These are phyloP conservation scores for Chalciporus sphaerocephalus DNA, from an alignment of 768 basidiomycete genomes.

Conservation along the genomic window DNA sequence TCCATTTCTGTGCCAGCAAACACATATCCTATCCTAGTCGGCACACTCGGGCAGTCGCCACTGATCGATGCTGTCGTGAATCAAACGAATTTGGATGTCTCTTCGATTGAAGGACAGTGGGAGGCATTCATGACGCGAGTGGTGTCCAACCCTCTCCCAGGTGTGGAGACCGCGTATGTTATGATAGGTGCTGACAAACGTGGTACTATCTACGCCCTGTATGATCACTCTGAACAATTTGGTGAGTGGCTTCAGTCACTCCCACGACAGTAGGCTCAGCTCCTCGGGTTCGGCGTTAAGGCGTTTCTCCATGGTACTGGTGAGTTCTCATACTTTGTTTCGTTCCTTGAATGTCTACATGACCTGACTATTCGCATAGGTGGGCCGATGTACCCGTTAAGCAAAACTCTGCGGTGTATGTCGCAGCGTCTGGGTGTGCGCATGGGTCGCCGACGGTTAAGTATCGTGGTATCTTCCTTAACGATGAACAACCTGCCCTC, in stretches of 20 bases:
- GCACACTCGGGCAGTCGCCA: slow-evolving; percentile 1
- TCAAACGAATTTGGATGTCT: background rate
- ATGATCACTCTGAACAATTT: slow-evolving; percentile 7
- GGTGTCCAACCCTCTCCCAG: slow-evolving; percentile 1
- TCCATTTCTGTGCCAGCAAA: background rate
- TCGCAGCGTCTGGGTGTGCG: background rate
- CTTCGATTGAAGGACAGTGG: background rate
- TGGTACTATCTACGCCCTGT: background rate
- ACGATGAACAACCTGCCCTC: slow-evolving; percentile 71
- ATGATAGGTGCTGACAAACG: slow-evolving; percentile 2
- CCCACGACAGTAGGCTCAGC: background rate
- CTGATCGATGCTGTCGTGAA: slow-evolving; percentile 4
- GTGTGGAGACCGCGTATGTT: background rate
- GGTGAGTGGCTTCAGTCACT: background rate
- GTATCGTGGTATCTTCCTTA: slow-evolving; percentile 69
- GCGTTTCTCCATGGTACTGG: slow-evolving; percentile 6
- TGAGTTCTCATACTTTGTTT: background rate
- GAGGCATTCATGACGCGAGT: slow-evolving; percentile 1
- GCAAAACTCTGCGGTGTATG: background rate
- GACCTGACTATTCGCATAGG: background rate
- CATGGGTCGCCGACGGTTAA: slow-evolving; percentile 47
- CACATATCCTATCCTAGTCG: background rate
- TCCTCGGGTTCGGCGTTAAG: slow-evolving; percentile 4
- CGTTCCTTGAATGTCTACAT: background rate
- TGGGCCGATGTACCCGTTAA: background rate